phyloP scores from a whole-genome alignment of 2,329 filamentous ascomycete genomes.

The Penicillium sp. region DNA sequence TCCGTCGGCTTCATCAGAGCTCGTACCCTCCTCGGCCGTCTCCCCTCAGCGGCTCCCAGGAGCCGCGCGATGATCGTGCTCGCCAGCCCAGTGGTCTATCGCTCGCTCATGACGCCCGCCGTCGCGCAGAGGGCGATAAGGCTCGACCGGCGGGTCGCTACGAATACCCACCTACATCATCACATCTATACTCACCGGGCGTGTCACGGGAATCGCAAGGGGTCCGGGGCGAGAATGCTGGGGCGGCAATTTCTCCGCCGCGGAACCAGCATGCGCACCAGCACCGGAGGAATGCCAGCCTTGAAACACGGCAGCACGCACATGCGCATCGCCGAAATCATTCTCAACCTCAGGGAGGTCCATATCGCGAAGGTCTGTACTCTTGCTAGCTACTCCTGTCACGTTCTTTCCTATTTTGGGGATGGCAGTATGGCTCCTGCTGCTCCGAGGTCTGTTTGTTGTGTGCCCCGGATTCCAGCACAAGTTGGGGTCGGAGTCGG shows the following conservation, averaged over 20 bases:
- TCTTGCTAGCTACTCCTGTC: conserved; percentile 1
- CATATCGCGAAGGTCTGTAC: conserved; percentile 20
- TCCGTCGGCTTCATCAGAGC: conserved; percentile 28
- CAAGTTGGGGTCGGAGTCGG: conserved; percentile 20
- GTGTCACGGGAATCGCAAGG: conserved; percentile 19
- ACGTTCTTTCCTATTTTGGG: neutral
- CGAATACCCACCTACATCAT: conserved; percentile 16
- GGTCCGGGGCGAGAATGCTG: conserved; percentile 19
- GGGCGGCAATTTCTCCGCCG: conserved; percentile 20
- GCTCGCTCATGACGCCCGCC: conserved; percentile 26
- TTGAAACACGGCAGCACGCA: conserved; percentile 17
- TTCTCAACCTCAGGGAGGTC: conserved; percentile 22
- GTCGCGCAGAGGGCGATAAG: conserved; percentile 21
- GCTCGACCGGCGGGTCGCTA: conserved; percentile 18
- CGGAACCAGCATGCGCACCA: conserved; percentile 20
- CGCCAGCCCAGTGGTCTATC: conserved; percentile 22
- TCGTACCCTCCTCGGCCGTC: conserved; percentile 37
- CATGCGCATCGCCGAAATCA: conserved; percentile 25
- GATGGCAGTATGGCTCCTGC: neutral
- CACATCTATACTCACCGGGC: conserved; percentile 15
- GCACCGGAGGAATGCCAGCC: conserved; percentile 11
- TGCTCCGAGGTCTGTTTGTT: conserved; percentile 12
- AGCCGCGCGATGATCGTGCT: conserved; percentile 33
- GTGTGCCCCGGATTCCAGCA: conserved; percentile 25
- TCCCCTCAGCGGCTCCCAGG: conserved; percentile 33